These are phyloP conservation scores for Opeltia flavorubescens DNA, from an alignment of 495 filamentous ascomycete genomes.

Conservation along the genomic window DNA sequence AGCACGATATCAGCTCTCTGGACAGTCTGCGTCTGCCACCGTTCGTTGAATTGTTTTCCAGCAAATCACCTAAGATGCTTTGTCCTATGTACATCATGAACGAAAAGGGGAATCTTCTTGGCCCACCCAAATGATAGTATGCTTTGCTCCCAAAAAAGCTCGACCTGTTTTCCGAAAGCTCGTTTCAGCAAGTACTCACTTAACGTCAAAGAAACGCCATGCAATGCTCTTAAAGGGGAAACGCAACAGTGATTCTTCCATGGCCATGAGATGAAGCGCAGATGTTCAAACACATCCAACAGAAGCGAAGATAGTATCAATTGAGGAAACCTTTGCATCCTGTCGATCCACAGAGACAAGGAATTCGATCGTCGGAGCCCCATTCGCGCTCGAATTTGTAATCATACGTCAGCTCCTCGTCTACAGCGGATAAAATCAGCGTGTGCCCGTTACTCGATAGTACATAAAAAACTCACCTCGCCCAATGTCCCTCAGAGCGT, in stretches of 20 bases:
- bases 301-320: slow-evolving; percentile 31
- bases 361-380: slow-evolving; percentile 86
- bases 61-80: neutral
- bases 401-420: slow-evolving; percentile 97
- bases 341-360: slow-evolving; percentile 87
- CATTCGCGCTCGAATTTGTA: slow-evolving; percentile 99
- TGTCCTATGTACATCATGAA: neutral
- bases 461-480: slow-evolving; percentile 52
- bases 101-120: neutral
- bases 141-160: neutral
- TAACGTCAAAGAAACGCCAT: neutral
- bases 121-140: neutral
- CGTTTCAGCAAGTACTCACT: neutral
- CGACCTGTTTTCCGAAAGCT: neutral
- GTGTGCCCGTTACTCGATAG: neutral
- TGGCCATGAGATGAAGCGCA: neutral
- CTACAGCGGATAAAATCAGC: slow-evolving; percentile 49
- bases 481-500: slow-evolving; percentile 85
- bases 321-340: slow-evolving; percentile 99
- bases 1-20: no score
- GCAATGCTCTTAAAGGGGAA: neutral
- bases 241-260: neutral
- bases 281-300: neutral
- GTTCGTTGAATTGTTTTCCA: neutral
- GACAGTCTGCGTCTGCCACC: neutral